Base-by-base conservation (phyloP, 2,329 filamentous ascomycete genomes). In the Alternaria ventricosa region DNA sequence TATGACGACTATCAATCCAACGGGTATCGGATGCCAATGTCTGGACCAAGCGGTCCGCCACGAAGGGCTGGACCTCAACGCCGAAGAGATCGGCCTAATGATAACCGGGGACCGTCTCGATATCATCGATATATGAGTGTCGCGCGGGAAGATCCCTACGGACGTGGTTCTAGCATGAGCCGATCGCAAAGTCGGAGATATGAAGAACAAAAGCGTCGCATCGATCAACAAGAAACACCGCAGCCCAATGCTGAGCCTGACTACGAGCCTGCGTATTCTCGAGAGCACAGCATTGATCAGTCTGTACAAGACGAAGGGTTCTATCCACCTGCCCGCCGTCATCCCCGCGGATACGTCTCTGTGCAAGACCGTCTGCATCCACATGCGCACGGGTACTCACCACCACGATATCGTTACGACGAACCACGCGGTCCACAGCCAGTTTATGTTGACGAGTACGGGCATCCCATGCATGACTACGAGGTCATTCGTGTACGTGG, bases 71-170 rank as follows among this genome's bases (percentile, higher is more conserved):
- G 68, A 20, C 75, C 75, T 12, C 70, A 75, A 9, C 75, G 78
- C 13, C 74, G 76, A 11, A 70, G 75, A 59, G 77, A 80, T 22
- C 71, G 74, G 30, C 70, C 72, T 5, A 71, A 77, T 49, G 77
- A 78, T 10, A 71, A 78, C 15, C 70, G 71, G 15, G 71, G 76
- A 56, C 76, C 77, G 2, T 75, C 77, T 15, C 72, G 77, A 15
- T 80, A 78, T 63, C 75, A 76, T 55, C 73, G 77, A 49, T 79
- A 79, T 57, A 75, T 78, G 75, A 77, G 74, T 23, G 70, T 77
- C 33, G 69, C 71, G 18, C 75, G 75, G 30, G 76, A 79, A 6
- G 78, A 80, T n/a, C 74, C 75, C 53, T 78, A 76, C 49, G 70
- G 71, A 49, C 75, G 78, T 27, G 76, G 73, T 8, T 67, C 77